Base-by-base conservation (phyloP, 2,329 filamentous ascomycete genomes). In the Trichophyton simii region DNA sequence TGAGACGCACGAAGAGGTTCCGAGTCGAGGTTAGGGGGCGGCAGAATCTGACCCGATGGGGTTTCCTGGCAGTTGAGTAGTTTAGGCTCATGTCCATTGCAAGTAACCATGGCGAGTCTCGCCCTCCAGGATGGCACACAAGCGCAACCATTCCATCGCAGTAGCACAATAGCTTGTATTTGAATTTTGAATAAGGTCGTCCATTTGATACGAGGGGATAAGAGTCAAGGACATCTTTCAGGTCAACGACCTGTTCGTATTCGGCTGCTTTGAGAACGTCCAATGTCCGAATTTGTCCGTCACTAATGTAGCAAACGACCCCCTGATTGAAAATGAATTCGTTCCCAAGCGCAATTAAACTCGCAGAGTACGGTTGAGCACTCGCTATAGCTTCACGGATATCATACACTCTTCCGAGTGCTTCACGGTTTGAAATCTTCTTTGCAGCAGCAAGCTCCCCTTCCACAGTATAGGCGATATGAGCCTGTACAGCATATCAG, bases 1-100 rank as follows among this genome's bases (percentile, higher is more conserved):
- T 83, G 64, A 89, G 87, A 8, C 87, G 81, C 2, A 87, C 85
- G 69, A 90, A 88, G 1, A 90, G 72, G 63, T 81, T 84, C 31
- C 77, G 73, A 1, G 76, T 77, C 28, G 79, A 79, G 15, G 74
- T 68, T 46, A 84, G 71, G 55, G 61, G 72, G 36, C 70, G 69
- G 13, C 69, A 71, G 11, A 79, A 71, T 1, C 82, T 67, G 15
- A 84, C 64, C 25, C 72, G 70, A 34, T 70, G 66, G 28, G 63
- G 68, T 18, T 55, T 60, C 34, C 31, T 20, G 13, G 62, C 62
- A 15, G 59, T 62, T 36, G 64, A 63, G 9, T 57, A 50, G 22
- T 64, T 65, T 11, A 31, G 66, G 3, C 60, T 68, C 66, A 79
- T 70, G 61, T 79, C 76, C 62, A 82, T 76, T 5, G 81, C 76